Evolutionary conservation across 495 filamentous ascomycete species (phyloP).

Genomic region (Aspergillus baeticus): DNA sequence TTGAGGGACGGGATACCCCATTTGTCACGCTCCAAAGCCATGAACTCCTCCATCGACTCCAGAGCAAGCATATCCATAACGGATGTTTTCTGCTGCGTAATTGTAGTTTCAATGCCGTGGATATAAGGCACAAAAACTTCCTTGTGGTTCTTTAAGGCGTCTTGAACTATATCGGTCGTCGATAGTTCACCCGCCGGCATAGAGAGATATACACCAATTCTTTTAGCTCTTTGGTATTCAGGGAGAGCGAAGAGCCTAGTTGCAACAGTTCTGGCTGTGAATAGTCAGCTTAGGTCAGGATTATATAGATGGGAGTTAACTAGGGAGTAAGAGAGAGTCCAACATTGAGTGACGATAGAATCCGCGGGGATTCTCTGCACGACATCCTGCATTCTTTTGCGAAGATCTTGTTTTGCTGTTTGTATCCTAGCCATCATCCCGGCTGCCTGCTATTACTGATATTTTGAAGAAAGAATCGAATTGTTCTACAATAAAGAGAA

Average conservation of each 20-base stretch:
- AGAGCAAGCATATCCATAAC: slow-evolving; percentile 95
- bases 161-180: slow-evolving; percentile 73
- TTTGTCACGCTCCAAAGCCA: slow-evolving; percentile 67
- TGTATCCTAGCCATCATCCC: slow-evolving; percentile 51
- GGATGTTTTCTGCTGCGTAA: slow-evolving; percentile 45
- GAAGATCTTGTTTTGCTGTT: slow-evolving; percentile 71
- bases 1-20: slow-evolving; percentile 91
- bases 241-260: slow-evolving; percentile 57
- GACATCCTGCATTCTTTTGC: slow-evolving; percentile 63
- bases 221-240: slow-evolving; percentile 67
- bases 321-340: background rate
- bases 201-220: slow-evolving; percentile 84
- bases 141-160: slow-evolving; percentile 77
- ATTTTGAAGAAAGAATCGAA: background rate
- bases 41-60: slow-evolving; percentile 69
- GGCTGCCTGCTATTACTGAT: background rate
- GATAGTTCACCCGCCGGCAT: slow-evolving; percentile 86
- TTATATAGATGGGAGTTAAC: slow-evolving; percentile 2
- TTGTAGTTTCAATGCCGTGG: slow-evolving; percentile 53
- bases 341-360: slow-evolving; percentile 66
- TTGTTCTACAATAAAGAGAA: background rate
- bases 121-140: slow-evolving; percentile 90
- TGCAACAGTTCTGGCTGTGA: slow-evolving; percentile 57
- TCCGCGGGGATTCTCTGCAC: slow-evolving; percentile 57
- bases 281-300: slow-evolving; percentile 17